Base-by-base conservation (phyloP, 1,139 yeast species). In the Suhomyces bribrorum region DNA sequence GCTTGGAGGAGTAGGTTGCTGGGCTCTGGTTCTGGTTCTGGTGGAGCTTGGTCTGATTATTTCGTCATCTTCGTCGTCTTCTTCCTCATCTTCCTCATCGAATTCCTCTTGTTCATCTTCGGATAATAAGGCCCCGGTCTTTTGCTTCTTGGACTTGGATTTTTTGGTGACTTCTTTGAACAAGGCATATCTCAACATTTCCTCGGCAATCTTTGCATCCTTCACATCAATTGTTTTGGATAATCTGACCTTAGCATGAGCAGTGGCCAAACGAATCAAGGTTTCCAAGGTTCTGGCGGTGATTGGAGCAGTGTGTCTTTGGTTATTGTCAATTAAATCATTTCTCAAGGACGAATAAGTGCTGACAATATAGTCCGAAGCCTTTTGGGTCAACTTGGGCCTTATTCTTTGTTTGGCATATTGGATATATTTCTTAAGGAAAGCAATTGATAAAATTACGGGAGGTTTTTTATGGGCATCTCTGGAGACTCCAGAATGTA, bases 261-360 rank as follows among this genome's bases (percentile, higher is more conserved):
- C 98, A 1, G 97, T 87, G 1, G 97, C 77, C 45, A 92, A 72
- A 72, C 99, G 95, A 60, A 92, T 92, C 52, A 92, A 73, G 0
- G 99, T 92, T 66, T 92, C 99, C 52, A 92, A 73, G 3, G 98
- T 94, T 81, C 99, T 87, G 15, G 98, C 96, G 3, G 99, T 92
- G 49, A 94, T 88, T 27, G 99, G 98, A 1, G 96, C 86, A 3
- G 97, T 89, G 51, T 86, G 81, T 43, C 92, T 77, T 57, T 83
- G 86, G 52, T 82, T 83, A 46, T 73, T 76, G 33, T 80, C 84
- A 37, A 81, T 70, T 38, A 81, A 80, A 52, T 90, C 95, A 57
- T 89, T 89, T 67, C 99, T 78, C 49, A 92, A 73, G 9, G 83
- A 80, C 1, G 96, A 73, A 58, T 92, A 92, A 6, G 86, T 80